These are phyloP conservation scores for Austroboletus eburneus DNA, from an alignment of 768 basidiomycete genomes.

Conservation along the genomic window DNA sequence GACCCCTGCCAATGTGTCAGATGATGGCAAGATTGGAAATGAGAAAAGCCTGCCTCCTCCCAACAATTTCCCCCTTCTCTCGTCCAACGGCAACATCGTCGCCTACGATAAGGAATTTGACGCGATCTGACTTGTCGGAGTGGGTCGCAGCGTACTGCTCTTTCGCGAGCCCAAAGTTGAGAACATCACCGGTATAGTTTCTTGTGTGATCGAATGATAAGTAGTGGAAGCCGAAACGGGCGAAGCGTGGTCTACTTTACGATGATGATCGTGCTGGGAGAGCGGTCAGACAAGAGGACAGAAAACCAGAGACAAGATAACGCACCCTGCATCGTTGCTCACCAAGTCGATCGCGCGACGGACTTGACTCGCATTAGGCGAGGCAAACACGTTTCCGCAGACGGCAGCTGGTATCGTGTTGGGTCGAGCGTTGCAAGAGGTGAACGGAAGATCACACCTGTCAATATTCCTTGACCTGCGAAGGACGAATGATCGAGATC, in stretches of 20 bases:
- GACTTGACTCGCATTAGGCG: conserved; percentile 84
- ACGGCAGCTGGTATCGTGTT: conserved; percentile 54
- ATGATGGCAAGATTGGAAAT: background rate
- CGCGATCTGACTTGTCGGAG: conserved; percentile 59
- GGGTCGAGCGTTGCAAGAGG: conserved; percentile 4
- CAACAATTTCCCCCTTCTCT: conserved; percentile 79
- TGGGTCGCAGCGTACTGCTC: conserved; percentile 75
- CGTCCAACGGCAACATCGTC: conserved; percentile 88
- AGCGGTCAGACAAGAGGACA: background rate
- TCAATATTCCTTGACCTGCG: conserved; percentile 72
- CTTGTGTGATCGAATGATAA: conserved; percentile 32
- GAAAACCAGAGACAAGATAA: background rate
- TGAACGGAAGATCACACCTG: conserved; percentile 39
- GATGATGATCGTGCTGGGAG: conserved; percentile 66
- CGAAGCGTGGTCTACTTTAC: conserved; percentile 58
- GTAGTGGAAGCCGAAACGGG: background rate
- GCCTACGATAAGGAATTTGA: conserved; percentile 79
- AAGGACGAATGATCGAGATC: background rate
- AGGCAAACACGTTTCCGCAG: conserved; percentile 87
- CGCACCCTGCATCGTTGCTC: conserved; percentile 67
- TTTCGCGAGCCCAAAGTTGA: conserved; percentile 88
- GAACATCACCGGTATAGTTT: conserved; percentile 87
- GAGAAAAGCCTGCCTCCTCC: conserved; percentile 51
- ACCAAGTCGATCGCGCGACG: conserved; percentile 74
- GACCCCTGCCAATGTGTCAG: conserved; percentile 48